These are phyloP conservation scores for Ogataea philodendri DNA, from an alignment of 805 yeast genomes.

Conservation along the genomic window DNA sequence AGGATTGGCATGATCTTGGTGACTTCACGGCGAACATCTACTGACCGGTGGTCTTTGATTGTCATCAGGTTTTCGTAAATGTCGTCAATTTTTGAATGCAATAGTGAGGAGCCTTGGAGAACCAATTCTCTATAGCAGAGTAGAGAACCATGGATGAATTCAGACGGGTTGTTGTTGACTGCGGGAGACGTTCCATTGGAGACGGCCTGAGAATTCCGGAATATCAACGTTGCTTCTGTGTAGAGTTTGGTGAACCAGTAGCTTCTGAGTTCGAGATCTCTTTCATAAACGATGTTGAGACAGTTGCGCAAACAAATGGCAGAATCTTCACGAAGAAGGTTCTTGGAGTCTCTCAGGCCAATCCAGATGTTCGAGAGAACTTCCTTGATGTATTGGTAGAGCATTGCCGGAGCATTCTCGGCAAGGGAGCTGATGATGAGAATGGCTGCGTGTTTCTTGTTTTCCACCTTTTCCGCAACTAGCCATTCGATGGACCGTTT, in stretches of 20 bases:
- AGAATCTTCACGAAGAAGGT: constrained; percentile 75
- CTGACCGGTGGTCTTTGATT: constrained; percentile 74
- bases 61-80: constrained; percentile 72
- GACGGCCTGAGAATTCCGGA: constrained; percentile 21
- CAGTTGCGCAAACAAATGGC: constrained; percentile 79
- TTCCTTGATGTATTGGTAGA: constrained; percentile 74
- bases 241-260: constrained; percentile 70
- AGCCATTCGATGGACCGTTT: constrained; percentile 89
- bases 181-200: constrained; percentile 9
- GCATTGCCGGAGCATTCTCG: constrained; percentile 77
- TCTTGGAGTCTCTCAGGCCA: constrained; percentile 77
- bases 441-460: constrained; percentile 87
- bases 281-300: constrained; percentile 69
- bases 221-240: constrained; percentile 33
- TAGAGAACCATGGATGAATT: constrained; percentile 82
- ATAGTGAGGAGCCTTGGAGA: constrained; percentile 65
- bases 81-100: constrained; percentile 69
- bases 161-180: constrained; percentile 39
- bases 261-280: constrained; percentile 68
- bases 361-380: constrained; percentile 84
- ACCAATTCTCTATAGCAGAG: constrained; percentile 79
- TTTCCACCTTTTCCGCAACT: constrained; percentile 81
- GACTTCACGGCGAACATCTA: constrained; percentile 79
- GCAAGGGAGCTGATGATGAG: constrained; percentile 81
- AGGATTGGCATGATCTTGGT: constrained; percentile 78